Evolutionary conservation across 768 basidiomycete genomes (phyloP), one percentile per base, ranked within the genome.

Genomic region (Termitomyces titanicus): DNA sequence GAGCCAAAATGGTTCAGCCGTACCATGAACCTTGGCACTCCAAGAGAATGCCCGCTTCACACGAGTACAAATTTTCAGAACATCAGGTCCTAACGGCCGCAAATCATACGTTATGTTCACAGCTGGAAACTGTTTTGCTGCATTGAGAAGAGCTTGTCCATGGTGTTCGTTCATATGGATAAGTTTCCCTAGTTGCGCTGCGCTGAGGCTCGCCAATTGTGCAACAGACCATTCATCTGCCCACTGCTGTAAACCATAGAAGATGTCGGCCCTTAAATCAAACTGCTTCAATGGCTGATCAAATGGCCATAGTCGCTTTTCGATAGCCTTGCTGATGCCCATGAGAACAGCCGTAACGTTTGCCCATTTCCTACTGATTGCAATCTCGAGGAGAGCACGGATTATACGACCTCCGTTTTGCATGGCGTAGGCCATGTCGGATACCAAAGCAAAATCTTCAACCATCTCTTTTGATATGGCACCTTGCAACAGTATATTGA

Each of bases 381-480:
- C 93, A 29, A 98, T 96, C 67, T 99, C 97, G 15, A 98, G 81
- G 1, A 99, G 76, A 40, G 94, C 92, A n/a, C 97, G 85, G 51
- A 92, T 79, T 60, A 99, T 98, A 57, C 97, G 89, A 17, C 89
- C 94, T 15, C 88, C 91, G 64, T 98, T 99, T 66, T 98, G 95
- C 22, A 94, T 91, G 39, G 86, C 92, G 66, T 96, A 99, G 2
- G 88, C 92, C 65, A 85, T 88, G 66, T 99, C 97, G 0, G 97
- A 98, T 7, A 98, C 88, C 55, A 99, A 75, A 9, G 97, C 97
- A 64, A 97, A 99, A 70, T 99, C 97, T 57, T 97, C 89, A 13
- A 97, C 75, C n/a, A 76, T 74, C 42, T 83, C 78, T 44, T 81
- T 74, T 35, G 94, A 97, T 59, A 99, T 93, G 69, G 83, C 91